Base-by-base conservation (phyloP, 2,329 filamentous ascomycete species). In the Neofusicoccum sp. region DNA sequence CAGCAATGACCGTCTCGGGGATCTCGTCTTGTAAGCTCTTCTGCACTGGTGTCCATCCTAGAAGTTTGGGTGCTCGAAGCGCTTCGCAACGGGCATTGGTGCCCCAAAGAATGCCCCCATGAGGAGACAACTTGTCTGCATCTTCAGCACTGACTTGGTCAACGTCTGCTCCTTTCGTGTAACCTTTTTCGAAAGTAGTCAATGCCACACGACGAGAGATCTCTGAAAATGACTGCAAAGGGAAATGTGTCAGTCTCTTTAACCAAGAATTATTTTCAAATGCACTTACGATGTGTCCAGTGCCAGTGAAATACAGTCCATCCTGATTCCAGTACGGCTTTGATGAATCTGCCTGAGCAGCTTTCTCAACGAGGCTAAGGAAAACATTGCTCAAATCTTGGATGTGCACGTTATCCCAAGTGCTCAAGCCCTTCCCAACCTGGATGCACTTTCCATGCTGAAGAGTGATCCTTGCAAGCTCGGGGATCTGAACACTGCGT, bases 241-340 rank as follows among this genome's bases (percentile, higher is more conserved):
- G 37, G 37, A 41, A 9, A 41, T 41, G 2, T 41, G 37, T 41
- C 3, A 41, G 37, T n/a, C 14, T 41, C 22, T 28, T 45, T 28
- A 7, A 8, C 6, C 36, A 39, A 39, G 3, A 39, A 3, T 39
- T 8, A 39, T 41, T 41, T 8, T 9, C 9, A 41, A 41, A 41
- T 4, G 84, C 82, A 88, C 88, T 92, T 16, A 76, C 77, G 71
- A 89, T 85, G 56, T 83, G 76, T 1, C 86, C 88, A 66, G 83
- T 84, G 71, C 89, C 86, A 6, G 83, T 80, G 66, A 92, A 87
- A 76, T 87, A 92, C 67, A 92, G 92, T n/a, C 80, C 88, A 36
- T 84, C 74, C 0, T 74, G 73, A 1, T 87, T 87, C 82, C 89
- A 91, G 0, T 80, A 74, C 22, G 77, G 77, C 66, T 72, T 65